phyloP scores from a whole-genome alignment of 139 green algal genomes.

The Chlamydomonas eustigma region DNA sequence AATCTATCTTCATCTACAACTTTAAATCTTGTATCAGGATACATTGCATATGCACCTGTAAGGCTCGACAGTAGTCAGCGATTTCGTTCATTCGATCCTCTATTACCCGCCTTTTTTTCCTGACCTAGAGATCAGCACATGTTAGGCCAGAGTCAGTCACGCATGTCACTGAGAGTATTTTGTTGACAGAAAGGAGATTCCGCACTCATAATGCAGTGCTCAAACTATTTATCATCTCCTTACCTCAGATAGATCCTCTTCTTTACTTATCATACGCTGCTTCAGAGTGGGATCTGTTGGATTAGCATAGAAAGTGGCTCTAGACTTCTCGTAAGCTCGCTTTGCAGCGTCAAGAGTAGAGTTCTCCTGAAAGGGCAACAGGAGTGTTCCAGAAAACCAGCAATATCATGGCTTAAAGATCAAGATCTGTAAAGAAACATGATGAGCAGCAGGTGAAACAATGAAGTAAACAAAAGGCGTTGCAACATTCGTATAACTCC shows the following conservation, averaged over 20 bases:
- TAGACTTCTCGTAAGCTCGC: slow-evolving; percentile 23
- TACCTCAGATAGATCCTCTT: neutral
- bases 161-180: too few species aligned
- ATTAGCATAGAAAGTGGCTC: slow-evolving; percentile 28
- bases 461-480: too few species aligned
- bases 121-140: neutral
- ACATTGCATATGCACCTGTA: neutral
- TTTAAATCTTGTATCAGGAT: too few species aligned
- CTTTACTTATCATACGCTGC: neutral
- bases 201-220: neutral
- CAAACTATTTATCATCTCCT: neutral
- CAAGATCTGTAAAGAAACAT: too few species aligned
- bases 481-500: too few species aligned
- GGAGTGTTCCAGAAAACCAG: too few species aligned
- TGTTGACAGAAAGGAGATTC: too few species aligned
- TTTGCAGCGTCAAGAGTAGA: neutral
- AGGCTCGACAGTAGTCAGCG: neutral
- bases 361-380: neutral
- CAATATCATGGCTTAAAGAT: too few species aligned
- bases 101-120: neutral
- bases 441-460: too few species aligned
- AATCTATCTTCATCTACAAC: too few species aligned
- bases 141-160: too few species aligned
- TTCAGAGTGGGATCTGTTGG: slow-evolving; percentile 18
- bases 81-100: neutral